A percentile compares a stretch with the other conserved stretches of the same genome.
Conservation (phyloP, 768 basidiomycete species). For the Boletus tylopilopsis region DNA sequence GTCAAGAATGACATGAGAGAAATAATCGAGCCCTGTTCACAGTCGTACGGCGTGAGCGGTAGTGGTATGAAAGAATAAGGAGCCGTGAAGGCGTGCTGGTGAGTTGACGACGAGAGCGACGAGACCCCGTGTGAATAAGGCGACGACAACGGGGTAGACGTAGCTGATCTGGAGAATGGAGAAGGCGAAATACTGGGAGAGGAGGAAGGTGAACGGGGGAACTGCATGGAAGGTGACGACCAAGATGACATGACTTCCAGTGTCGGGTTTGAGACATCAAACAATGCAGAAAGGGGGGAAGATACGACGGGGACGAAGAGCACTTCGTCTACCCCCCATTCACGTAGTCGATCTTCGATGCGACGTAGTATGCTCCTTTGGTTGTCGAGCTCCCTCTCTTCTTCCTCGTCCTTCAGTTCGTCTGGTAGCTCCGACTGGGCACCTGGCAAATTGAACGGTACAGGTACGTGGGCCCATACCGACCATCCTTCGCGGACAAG, state of each 20-base stretch:
- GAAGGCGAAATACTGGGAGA: slow-evolving; percentile 32
- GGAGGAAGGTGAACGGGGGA: slow-evolving; percentile 26
- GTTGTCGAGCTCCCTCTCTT: slow-evolving; percentile 35
- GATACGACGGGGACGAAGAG: slow-evolving; percentile 47
- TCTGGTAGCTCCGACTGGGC: slow-evolving; percentile 35
- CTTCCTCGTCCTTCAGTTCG: slow-evolving; percentile 29
- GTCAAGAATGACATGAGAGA: slow-evolving; percentile 26
- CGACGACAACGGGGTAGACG: slow-evolving; percentile 32
- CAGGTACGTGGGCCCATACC: slow-evolving; percentile 67
- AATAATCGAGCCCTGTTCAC: slow-evolving; percentile 22
- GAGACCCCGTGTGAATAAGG: slow-evolving; percentile 24
- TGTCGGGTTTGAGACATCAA: slow-evolving; percentile 18
- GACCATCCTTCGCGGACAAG: slow-evolving; percentile 65
- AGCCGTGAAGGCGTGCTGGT: slow-evolving; percentile 20
- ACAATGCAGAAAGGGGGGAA: slow-evolving; percentile 20
- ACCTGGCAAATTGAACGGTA: slow-evolving; percentile 31
- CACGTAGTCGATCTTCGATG: slow-evolving; percentile 52
- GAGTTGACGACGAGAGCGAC: slow-evolving; percentile 27
- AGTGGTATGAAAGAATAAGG: slow-evolving; percentile 30
- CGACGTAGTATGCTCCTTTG: slow-evolving; percentile 40
- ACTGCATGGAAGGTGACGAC: slow-evolving; percentile 26
- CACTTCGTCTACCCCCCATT: slow-evolving; percentile 76
- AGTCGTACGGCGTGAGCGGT: slow-evolving; percentile 29
- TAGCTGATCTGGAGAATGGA: slow-evolving; percentile 30
- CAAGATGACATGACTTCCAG: slow-evolving; percentile 17